phyloP scores from a whole-genome alignment of 805 yeast genomes.

The Dipodascopsis uninucleata region DNA sequence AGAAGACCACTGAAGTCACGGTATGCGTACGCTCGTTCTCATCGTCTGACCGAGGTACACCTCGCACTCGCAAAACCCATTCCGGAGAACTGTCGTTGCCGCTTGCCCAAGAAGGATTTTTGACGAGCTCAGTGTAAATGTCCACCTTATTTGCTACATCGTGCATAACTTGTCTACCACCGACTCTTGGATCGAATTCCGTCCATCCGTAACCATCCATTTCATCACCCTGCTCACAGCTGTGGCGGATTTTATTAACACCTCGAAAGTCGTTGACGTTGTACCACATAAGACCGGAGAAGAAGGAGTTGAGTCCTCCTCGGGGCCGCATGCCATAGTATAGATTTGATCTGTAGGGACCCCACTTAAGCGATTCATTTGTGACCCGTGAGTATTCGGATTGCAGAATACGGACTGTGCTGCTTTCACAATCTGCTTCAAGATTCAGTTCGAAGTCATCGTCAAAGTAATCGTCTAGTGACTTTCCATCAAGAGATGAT shows the following conservation, averaged over 20 bases:
- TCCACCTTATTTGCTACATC: conserved; percentile 64
- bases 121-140: conserved; percentile 70
- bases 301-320: conserved; percentile 60
- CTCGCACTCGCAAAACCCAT: conserved; percentile 76
- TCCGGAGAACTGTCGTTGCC: neutral
- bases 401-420: conserved; percentile 2
- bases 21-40: conserved; percentile 31
- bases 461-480: too few species aligned
- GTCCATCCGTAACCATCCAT: conserved; percentile 79
- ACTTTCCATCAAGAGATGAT: too few species aligned
- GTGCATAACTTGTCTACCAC: conserved; percentile 73
- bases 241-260: conserved; percentile 55
- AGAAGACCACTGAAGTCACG: conserved; percentile 67
- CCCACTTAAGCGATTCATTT: conserved; percentile 70
- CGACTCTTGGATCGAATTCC: conserved; percentile 79
- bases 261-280: conserved; percentile 57
- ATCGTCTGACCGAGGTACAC: conserved; percentile 54
- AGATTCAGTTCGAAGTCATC: too few species aligned
- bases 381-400: conserved; percentile 39
- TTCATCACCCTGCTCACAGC: conserved; percentile 68
- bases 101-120: too few species aligned
- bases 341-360: conserved; percentile 83
- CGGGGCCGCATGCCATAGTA: conserved; percentile 85
- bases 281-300: conserved; percentile 87
- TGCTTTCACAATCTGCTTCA: too few species aligned